phyloP scores from a whole-genome alignment of 1,284 basidiomycete species.

The Malassezia obtusa region DNA sequence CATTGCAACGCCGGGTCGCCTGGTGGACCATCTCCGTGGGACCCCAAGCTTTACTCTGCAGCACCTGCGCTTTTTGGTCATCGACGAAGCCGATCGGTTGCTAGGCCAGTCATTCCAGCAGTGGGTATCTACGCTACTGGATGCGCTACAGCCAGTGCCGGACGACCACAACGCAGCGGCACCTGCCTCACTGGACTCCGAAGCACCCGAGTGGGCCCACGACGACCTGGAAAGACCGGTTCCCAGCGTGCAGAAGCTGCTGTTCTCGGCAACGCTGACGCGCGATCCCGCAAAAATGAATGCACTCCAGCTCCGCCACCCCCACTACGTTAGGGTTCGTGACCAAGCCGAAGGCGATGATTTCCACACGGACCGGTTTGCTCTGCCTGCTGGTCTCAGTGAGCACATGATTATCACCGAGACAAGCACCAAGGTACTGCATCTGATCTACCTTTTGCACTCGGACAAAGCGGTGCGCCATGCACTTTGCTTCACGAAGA shows the following conservation, averaged over 20 bases:
- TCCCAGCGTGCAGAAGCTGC: slow-evolving; percentile 69
- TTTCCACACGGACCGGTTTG: slow-evolving; percentile 38
- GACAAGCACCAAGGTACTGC: slow-evolving; percentile 72
- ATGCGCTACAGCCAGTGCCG: slow-evolving; percentile 19
- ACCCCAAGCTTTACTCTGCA: slow-evolving; percentile 80
- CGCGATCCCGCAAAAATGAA: slow-evolving; percentile 85
- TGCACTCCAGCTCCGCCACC: slow-evolving; percentile 65
- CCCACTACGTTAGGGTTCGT: slow-evolving; percentile 78
- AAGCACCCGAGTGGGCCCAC: slow-evolving; percentile 2
- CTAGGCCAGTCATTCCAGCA: slow-evolving; percentile 91
- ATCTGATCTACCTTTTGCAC: slow-evolving; percentile 77
- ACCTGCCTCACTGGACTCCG: neutral
- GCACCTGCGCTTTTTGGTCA: slow-evolving; percentile 86
- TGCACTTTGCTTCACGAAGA: slow-evolving; percentile 89
- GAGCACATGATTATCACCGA: slow-evolving; percentile 70
- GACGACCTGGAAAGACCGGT: slow-evolving; percentile 13
- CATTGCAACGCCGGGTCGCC: slow-evolving; percentile 84
- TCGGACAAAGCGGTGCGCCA: slow-evolving; percentile 54
- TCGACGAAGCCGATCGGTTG: slow-evolving; percentile 93
- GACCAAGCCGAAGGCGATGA: slow-evolving; percentile 57
- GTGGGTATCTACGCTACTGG: slow-evolving; percentile 55
- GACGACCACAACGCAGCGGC: neutral
- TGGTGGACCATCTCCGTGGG: slow-evolving; percentile 83
- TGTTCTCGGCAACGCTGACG: slow-evolving; percentile 93
- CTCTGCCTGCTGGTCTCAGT: slow-evolving; percentile 31